Percentiles rank a stretch among this genome's conserved stretches.
Conservation (phyloP, 2,329 filamentous ascomycete species). For the Alternaria arbusti region DNA sequence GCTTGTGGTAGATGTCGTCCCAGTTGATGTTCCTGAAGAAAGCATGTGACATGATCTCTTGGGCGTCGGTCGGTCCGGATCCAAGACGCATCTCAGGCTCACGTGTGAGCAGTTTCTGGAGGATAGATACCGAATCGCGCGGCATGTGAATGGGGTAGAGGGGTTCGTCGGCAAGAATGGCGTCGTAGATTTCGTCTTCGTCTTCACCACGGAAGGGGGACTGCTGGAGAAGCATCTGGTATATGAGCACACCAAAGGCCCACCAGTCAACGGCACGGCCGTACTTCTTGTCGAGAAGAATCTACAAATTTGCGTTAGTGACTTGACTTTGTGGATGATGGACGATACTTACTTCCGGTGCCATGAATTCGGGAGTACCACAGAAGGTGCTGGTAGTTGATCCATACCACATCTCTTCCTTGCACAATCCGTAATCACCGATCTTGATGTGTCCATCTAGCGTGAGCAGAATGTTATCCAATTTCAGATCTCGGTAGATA, state of each 20-base stretch:
- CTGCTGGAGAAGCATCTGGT: conserved; percentile 99
- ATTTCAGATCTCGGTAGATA: conserved; percentile 85
- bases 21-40: conserved; percentile 98
- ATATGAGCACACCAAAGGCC: conserved; percentile 98
- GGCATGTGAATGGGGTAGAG: conserved; percentile 99
- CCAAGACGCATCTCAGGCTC: conserved; percentile 93
- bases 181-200: conserved; percentile 99
- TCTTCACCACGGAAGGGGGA: conserved; percentile 98
- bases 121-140: conserved; percentile 92
- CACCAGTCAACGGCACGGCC: conserved; percentile 98
- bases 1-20: conserved; percentile 98
- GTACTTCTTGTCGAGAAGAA: conserved; percentile 97
- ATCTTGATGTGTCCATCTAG: conserved; percentile 98
- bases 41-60: conserved; percentile 98
- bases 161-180: conserved; percentile 95
- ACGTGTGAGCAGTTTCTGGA: conserved; percentile 94
- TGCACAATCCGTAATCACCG: conserved; percentile 97
- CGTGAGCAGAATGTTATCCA: conserved; percentile 90
- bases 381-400: conserved; percentile 98
- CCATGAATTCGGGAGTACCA: conserved; percentile 99
- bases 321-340: no score
- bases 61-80: conserved; percentile 93
- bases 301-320: conserved; percentile 58
- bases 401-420: conserved; percentile 99
- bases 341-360: conserved; percentile 76